These are phyloP conservation scores for Colletotrichum cordylinicola DNA, from an alignment of 2,329 filamentous ascomycete genomes.

Conservation along the genomic window DNA sequence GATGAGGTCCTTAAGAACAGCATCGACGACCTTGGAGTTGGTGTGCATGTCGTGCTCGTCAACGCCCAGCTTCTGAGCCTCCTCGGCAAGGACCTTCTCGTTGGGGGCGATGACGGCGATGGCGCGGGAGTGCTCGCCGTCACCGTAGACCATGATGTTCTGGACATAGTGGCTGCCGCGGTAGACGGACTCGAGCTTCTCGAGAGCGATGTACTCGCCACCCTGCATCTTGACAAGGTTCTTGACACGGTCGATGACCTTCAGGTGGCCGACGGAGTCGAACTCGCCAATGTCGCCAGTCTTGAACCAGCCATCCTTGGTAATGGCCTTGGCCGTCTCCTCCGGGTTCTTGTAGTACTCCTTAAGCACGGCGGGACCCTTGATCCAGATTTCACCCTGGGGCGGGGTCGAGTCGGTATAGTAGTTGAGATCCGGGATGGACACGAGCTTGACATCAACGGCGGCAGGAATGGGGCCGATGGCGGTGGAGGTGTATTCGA, in stretches of 20 bases:
- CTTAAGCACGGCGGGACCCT: constrained; percentile 75
- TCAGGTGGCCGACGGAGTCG: constrained; percentile 78
- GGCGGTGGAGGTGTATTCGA: constrained; percentile 80
- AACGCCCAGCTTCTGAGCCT: constrained; percentile 67
- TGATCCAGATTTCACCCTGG: constrained; percentile 92
- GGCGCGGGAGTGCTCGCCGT: constrained; percentile 75
- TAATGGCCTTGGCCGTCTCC: constrained; percentile 81
- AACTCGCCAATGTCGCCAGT: constrained; percentile 96
- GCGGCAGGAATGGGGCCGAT: constrained; percentile 80
- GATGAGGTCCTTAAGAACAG: constrained; percentile 73
- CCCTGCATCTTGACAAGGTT: constrained; percentile 96
- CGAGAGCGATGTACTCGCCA: constrained; percentile 95
- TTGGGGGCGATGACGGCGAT: constrained; percentile 80
- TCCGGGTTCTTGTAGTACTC: constrained; percentile 87
- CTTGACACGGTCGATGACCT: constrained; percentile 96
- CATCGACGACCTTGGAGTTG: constrained; percentile 67
- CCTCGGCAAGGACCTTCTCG: constrained; percentile 65
- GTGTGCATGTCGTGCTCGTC: constrained; percentile 71
- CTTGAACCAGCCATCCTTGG: constrained; percentile 93
- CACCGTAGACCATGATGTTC: constrained; percentile 89
- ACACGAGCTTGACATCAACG: constrained; percentile 90
- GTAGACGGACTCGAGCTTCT: constrained; percentile 94
- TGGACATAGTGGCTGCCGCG: constrained; percentile 78
- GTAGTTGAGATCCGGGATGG: constrained; percentile 90
- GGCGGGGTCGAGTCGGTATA: constrained; percentile 74